Conservation (phyloP, 495 filamentous ascomycete genomes). For the Neurospora sublineolata region DNA sequence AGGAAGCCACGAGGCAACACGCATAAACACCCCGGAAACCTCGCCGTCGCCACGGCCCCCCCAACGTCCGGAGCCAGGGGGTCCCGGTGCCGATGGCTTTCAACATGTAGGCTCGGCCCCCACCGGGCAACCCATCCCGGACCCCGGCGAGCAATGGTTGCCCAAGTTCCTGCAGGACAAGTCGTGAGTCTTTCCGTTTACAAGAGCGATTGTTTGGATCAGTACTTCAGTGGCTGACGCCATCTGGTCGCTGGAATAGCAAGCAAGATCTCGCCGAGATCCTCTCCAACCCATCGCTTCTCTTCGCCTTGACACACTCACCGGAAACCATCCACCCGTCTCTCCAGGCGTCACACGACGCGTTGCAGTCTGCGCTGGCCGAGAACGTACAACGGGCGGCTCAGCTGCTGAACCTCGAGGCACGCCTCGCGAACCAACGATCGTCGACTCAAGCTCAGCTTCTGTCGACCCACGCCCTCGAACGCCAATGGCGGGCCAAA, state of each 20-base stretch:
- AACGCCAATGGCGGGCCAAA: constrained; percentile 82
- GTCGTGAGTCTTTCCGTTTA: constrained; percentile 40
- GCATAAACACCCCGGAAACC: constrained; percentile 46
- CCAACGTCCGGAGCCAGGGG: constrained; percentile 25
- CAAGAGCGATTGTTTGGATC: not conserved
- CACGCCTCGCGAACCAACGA: constrained; percentile 51
- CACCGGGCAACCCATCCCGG: constrained; percentile 20
- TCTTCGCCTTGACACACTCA: constrained; percentile 52
- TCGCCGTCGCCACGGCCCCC: constrained; percentile 29
- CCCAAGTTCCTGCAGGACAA: constrained; percentile 62
- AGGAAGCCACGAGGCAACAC: constrained; percentile 54
- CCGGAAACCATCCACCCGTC: constrained; percentile 57
- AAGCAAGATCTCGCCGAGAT: constrained; percentile 57
- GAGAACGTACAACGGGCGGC: constrained; percentile 57
- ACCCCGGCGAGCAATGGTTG: constrained; percentile 52
- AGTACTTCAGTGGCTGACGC: not conserved
- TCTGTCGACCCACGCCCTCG: constrained; percentile 70
- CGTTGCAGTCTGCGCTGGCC: constrained; percentile 49
- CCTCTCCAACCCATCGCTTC: constrained; percentile 45
- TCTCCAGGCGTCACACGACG: constrained; percentile 39
- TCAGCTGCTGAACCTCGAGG: constrained; percentile 45
- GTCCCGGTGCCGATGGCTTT: constrained; percentile 4
- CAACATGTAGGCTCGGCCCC: constrained; percentile 11
- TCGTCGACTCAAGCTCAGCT: constrained; percentile 65
- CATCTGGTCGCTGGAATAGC: constrained; percentile 10